phyloP scores from a whole-genome alignment of 208 protist species.

The Porcisia hertigi region DNA sequence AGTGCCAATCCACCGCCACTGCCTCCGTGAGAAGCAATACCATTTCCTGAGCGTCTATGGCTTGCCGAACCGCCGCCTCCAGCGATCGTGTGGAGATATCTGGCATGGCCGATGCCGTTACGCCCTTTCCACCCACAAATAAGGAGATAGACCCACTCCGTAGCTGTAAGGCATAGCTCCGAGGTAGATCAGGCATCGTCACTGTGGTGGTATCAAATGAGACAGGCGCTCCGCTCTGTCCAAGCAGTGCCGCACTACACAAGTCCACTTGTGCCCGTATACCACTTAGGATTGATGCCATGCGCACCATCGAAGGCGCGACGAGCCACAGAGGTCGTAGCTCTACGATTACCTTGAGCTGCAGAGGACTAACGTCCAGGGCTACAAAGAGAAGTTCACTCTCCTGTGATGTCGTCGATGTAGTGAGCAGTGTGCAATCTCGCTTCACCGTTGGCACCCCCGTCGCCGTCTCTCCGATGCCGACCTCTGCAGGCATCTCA shows the following conservation, averaged over 20 bases:
- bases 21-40: slow-evolving; percentile 18
- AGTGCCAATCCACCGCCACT: slow-evolving; percentile 17
- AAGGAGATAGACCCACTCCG: slow-evolving; percentile 11
- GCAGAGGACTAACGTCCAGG: neutral
- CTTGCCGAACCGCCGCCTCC: slow-evolving; percentile 9
- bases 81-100: neutral
- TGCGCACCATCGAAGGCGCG: slow-evolving; percentile 19
- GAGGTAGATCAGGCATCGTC: neutral
- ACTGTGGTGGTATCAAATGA: neutral
- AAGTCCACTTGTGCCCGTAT: slow-evolving; percentile 5
- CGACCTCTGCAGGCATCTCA: neutral
- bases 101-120: neutral
- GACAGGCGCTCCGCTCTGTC: neutral
- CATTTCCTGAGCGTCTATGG: slow-evolving; percentile 7
- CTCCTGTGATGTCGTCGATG: neutral
- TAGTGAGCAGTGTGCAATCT: neutral
- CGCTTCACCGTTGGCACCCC: neutral
- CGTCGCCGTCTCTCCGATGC: neutral
- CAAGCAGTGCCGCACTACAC: neutral
- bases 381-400: neutral
- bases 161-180: slow-evolving; percentile 5
- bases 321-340: slow-evolving; percentile 26
- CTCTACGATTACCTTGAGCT: neutral
- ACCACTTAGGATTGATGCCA: neutral
- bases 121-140: slow-evolving; percentile 16